Base-by-base conservation (phyloP, 192 early-diverging fungal species). In the Umbelopsis sp. region DNA sequence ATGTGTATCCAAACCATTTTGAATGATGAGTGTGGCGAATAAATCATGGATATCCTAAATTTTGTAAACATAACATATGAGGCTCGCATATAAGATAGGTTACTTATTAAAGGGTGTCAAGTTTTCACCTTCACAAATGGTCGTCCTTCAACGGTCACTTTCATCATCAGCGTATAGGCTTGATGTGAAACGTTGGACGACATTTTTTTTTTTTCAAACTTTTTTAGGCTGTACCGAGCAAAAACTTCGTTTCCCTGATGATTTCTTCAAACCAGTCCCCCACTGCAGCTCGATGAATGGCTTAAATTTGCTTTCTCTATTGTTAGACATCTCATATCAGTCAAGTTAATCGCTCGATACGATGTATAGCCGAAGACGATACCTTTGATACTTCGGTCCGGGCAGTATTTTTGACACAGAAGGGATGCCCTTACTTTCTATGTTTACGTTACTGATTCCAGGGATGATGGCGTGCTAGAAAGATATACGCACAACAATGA, bases 11-110 rank as follows among this genome's bases (percentile, higher is more conserved):
- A 88, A 75, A 3, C 80, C 85, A 16, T 83, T 51, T 52, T 82
- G 82, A 21, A 85, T 76, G 75, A 86, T 81, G 31, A 88, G 69
- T 2, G 85, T 84, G 14, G 85, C 76, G 66, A 85, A 88, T 44
- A 88, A 68, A 72, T 88, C 87, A 71, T 85, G 81, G 20, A 86
- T 85, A 71, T 80, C 85, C 87, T 88, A 71, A 65, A 41, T 41
- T 24, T 43, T 66, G 9, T 14, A 16, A 36, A 65, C 43, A 24
- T 53, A 31, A 24, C 16, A 47, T 24, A 26, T 32, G 24, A 45
- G 50, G 21, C 34, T 20, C 12, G 8, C 38, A 41, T 5, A 11
- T 6, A 41, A 41, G 38, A 41, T 6, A 38, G 8, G 4, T 44
- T 56, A 32, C 49, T n/a, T 51, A 22, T 24, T n/a, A 45, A 32